Conservation (phyloP, 2,329 filamentous ascomycete genomes). For the Colletotrichum sp. region DNA sequence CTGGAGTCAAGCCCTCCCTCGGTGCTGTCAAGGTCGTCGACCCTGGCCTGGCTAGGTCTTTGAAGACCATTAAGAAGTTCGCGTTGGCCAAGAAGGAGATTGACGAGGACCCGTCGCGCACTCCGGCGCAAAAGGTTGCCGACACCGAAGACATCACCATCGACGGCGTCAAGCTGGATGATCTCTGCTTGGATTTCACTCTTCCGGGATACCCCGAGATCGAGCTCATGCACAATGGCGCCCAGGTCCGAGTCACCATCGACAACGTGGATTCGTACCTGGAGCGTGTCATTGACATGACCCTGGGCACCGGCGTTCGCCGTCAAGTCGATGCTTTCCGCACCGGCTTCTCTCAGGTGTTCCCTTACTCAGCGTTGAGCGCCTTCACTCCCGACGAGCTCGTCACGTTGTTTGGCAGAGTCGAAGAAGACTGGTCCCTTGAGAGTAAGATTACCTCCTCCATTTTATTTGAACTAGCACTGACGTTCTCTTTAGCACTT, state of each 20-base stretch:
- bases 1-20: constrained; percentile 78
- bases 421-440: constrained; percentile 96
- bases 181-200: constrained; percentile 92
- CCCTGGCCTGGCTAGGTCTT: constrained; percentile 80
- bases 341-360: constrained; percentile 90
- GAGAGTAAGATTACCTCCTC: constrained; percentile 72
- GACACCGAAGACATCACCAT: constrained; percentile 74
- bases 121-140: constrained; percentile 71
- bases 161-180: constrained; percentile 80
- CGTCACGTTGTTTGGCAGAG: constrained; percentile 90
- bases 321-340: constrained; percentile 92
- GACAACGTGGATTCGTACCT: constrained; percentile 91
- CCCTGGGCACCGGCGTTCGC: constrained; percentile 85
- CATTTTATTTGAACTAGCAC: neutral
- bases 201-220: constrained; percentile 89
- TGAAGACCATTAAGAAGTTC: constrained; percentile 88
- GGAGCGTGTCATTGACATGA: constrained; percentile 89
- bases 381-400: constrained; percentile 96
- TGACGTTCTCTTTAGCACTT: constrained; percentile 65
- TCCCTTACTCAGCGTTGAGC: constrained; percentile 89
- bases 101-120: constrained; percentile 72
- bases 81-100: constrained; percentile 82
- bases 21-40: constrained; percentile 92
- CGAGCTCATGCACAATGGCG: constrained; percentile 78
- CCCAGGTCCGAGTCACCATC: constrained; percentile 79